Evolutionary conservation across 805 yeast genomes (phyloP).

Genomic region (Wickerhamiella galacta): DNA sequence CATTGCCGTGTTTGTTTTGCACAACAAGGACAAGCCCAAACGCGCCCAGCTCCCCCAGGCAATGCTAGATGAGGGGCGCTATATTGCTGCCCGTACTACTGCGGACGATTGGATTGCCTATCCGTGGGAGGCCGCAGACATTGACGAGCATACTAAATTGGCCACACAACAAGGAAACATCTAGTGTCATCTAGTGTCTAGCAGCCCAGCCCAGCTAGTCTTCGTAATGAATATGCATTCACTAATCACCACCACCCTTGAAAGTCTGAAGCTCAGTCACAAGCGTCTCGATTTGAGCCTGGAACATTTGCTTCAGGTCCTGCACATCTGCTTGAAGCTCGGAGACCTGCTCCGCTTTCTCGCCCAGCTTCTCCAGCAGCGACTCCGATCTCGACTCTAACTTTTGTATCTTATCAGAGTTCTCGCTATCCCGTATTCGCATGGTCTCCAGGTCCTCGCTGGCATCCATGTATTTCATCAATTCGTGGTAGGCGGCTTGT

Average conservation of each 20-base stretch:
- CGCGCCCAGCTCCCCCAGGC: slow-evolving; percentile 52
- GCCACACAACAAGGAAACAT: slow-evolving; percentile 55
- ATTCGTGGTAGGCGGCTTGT: slow-evolving; percentile 49
- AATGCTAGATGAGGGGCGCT: slow-evolving; percentile 46
- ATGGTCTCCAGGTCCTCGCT: slow-evolving; percentile 30
- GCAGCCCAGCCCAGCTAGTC: neutral
- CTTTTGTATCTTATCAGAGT: slow-evolving; percentile 25
- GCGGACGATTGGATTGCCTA: slow-evolving; percentile 75
- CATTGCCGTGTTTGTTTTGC: slow-evolving; percentile 64
- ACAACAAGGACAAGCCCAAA: slow-evolving; percentile 70
- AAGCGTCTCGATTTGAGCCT: slow-evolving; percentile 75
- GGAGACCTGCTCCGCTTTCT: slow-evolving; percentile 68
- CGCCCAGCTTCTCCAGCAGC: slow-evolving; percentile 54
- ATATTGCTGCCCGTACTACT: slow-evolving; percentile 57
- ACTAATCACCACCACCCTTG: slow-evolving; percentile 1
- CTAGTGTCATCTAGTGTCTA: slow-evolving; percentile 12
- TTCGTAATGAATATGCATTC: too few relatives aligned
- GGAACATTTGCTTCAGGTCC: slow-evolving; percentile 73
- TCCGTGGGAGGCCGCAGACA: slow-evolving; percentile 80
- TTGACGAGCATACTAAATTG: slow-evolving; percentile 52
- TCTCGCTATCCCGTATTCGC: slow-evolving; percentile 17
- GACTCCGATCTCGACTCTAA: slow-evolving; percentile 33
- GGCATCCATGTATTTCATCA: slow-evolving; percentile 40
- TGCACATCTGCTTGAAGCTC: slow-evolving; percentile 78
- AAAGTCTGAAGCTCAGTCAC: slow-evolving; percentile 39